Evolutionary conservation across 305 asterid species (phyloP).

Genomic region (Fraxinus nigra): DNA sequence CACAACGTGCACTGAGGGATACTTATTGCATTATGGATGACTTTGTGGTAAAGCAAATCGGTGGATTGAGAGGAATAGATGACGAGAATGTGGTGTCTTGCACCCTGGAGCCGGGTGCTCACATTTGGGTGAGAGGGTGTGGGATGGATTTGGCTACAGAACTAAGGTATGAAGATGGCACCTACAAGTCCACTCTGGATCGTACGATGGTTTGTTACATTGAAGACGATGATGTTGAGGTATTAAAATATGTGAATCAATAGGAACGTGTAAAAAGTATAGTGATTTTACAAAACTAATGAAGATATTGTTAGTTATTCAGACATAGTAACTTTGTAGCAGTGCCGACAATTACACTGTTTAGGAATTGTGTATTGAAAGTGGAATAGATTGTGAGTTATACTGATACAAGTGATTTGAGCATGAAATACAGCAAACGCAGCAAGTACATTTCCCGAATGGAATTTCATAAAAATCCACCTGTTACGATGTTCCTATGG

Average conservation of each 20-base stretch:
- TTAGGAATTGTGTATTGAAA: background rate
- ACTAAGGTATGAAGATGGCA: conserved; percentile 66
- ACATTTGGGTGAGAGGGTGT: conserved; percentile 71
- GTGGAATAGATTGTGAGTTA: no score
- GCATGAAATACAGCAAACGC: background rate
- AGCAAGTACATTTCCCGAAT: no score
- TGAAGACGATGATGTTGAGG: conserved; percentile 28
- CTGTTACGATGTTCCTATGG: background rate
- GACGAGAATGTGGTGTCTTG: conserved; percentile 39
- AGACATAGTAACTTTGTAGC: background rate
- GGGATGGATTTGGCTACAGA: conserved; percentile 54
- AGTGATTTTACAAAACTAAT: background rate
- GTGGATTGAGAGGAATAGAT: conserved; percentile 59
- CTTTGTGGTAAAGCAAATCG: conserved; percentile 61
- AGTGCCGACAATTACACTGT: background rate
- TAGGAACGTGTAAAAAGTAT: background rate
- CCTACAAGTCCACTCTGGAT: conserved; percentile 11
- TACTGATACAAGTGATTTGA: background rate
- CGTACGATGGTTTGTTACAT: conserved; percentile 26
- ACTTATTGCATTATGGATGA: conserved; percentile 64
- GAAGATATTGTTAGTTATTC: background rate
- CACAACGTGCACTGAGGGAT: conserved; percentile 66
- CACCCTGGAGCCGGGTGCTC: conserved; percentile 34
- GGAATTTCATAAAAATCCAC: background rate
- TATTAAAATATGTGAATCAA: background rate